These are phyloP conservation scores for Haematococcus lacustris DNA, from an alignment of 139 green algal species.

Conservation along the genomic window DNA sequence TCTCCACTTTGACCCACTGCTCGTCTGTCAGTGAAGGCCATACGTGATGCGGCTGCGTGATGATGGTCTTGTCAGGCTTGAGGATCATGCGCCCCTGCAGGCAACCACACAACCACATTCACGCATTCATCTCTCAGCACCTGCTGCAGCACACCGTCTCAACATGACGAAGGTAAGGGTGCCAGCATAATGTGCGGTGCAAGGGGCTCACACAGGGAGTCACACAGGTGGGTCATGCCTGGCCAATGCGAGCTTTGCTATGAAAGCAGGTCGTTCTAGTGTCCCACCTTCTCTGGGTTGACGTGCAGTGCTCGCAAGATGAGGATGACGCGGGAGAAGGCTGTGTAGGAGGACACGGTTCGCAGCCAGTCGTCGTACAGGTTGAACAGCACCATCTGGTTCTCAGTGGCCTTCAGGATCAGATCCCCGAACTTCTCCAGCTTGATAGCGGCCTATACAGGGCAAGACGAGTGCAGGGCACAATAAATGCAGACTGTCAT, in stretches of 20 bases:
- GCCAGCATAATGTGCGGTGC: not conserved
- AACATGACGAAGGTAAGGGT: not conserved
- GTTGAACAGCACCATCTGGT: slow-evolving; percentile 99
- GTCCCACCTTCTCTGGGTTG: slow-evolving; percentile 87
- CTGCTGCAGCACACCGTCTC: not conserved
- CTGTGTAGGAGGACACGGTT: slow-evolving; percentile 95
- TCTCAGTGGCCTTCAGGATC: slow-evolving; percentile 86
- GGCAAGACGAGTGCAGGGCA: not conserved
- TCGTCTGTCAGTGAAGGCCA: slow-evolving; percentile 97
- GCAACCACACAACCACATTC: not conserved
- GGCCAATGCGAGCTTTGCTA: not conserved
- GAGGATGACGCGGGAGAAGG: slow-evolving; percentile 95
- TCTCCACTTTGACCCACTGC: slow-evolving; percentile 98
- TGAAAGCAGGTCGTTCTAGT: not conserved
- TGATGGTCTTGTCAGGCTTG: slow-evolving; percentile 87
- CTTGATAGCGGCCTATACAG: slow-evolving; percentile 72
- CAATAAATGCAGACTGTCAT: not conserved
- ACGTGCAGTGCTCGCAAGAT: slow-evolving; percentile 97
- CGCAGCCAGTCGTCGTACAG: slow-evolving; percentile 99
- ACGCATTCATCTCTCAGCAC: not conserved
- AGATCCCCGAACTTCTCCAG: slow-evolving; percentile 99
- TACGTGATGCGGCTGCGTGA: slow-evolving; percentile 97
- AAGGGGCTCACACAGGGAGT: not conserved
- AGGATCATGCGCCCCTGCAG: slow-evolving; percentile 85
- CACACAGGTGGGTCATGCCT: not conserved